Conservation (phyloP, 495 filamentous ascomycete species). For the Choiromyces venosus region DNA sequence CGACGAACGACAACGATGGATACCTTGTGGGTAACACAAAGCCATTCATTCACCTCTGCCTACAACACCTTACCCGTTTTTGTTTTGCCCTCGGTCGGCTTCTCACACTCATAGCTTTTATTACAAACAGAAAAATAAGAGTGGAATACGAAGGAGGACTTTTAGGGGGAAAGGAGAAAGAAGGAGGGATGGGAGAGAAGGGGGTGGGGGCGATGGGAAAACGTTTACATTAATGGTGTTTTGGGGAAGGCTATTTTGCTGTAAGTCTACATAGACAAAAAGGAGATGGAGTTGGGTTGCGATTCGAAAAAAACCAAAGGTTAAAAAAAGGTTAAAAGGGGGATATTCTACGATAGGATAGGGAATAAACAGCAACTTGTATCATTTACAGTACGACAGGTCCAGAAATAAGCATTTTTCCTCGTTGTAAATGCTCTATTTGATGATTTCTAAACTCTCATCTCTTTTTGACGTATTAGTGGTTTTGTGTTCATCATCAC, state of each 20-base stretch:
- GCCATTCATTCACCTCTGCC: not conserved
- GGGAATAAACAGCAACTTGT: conserved; percentile 1
- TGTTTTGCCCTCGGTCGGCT: not conserved
- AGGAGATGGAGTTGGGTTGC: not conserved
- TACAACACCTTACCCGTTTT: not conserved
- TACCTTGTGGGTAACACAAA: conserved; percentile 2
- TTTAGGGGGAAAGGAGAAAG: not conserved
- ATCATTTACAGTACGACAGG: not conserved
- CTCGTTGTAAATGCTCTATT: not conserved
- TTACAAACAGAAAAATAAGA: not conserved
- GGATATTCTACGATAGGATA: not conserved
- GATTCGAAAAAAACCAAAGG: not conserved
- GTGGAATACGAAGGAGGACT: conserved; percentile 3
- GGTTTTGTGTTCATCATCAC: not conserved
- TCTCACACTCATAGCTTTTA: not conserved
- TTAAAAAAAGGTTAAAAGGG: not conserved
- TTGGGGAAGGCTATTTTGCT: not conserved
- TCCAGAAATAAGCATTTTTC: not conserved
- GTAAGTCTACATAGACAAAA: not conserved
- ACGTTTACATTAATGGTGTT: not conserved
- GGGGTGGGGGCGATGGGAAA: not conserved
- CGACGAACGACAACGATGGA: conserved; percentile 1
- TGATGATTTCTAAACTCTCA: not conserved
- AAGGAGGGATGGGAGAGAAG: not conserved
- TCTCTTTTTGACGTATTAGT: not conserved